Percentiles rank a stretch among this genome's conserved stretches.
Conservation (phyloP, 1,284 basidiomycete genomes). For the Ustilago xerochloae region DNA sequence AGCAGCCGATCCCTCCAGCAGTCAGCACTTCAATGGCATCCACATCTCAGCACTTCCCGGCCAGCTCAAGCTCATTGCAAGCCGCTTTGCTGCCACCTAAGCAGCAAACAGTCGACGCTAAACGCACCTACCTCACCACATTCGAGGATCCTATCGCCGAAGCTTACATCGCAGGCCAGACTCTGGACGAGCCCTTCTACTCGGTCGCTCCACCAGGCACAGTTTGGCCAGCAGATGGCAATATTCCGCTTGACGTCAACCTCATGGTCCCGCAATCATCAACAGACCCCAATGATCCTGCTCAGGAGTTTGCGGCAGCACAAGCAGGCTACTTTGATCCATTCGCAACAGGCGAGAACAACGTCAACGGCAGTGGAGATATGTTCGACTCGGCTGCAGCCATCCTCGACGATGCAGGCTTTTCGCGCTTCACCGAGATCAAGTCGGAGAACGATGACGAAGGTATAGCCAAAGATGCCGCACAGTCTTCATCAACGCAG, state of each 20-base stretch:
- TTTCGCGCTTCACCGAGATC: slow-evolving; percentile 32
- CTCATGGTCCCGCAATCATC: not conserved
- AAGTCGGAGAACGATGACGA: slow-evolving; percentile 18
- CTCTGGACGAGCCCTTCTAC: slow-evolving; percentile 43
- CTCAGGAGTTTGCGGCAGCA: slow-evolving; percentile 10
- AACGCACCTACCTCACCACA: slow-evolving; percentile 32
- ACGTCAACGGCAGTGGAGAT: not conserved
- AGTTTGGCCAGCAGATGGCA: slow-evolving; percentile 14
- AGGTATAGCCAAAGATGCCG: not conserved
- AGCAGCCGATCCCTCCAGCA: slow-evolving; percentile 1
- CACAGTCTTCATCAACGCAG: not conserved
- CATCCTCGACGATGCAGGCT: slow-evolving; percentile 36
- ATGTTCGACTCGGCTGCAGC: slow-evolving; percentile 34
- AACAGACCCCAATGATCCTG: slow-evolving; percentile 14
- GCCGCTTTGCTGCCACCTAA: slow-evolving; percentile 3
- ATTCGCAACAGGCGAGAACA: slow-evolving; percentile 2
- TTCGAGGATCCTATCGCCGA: slow-evolving; percentile 47
- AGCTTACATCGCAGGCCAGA: slow-evolving; percentile 43
- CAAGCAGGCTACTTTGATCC: slow-evolving; percentile 20
- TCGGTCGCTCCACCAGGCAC: slow-evolving; percentile 28
- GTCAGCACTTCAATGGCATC: not conserved
- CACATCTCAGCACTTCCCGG: slow-evolving; percentile 9
- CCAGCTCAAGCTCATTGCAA: slow-evolving; percentile 6
- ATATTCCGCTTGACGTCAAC: slow-evolving; percentile 28
- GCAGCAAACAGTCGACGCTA: slow-evolving; percentile 1